These are phyloP conservation scores for Castanopsis chinensis DNA, from an alignment of 306 rosid genomes.

Conservation along the genomic window DNA sequence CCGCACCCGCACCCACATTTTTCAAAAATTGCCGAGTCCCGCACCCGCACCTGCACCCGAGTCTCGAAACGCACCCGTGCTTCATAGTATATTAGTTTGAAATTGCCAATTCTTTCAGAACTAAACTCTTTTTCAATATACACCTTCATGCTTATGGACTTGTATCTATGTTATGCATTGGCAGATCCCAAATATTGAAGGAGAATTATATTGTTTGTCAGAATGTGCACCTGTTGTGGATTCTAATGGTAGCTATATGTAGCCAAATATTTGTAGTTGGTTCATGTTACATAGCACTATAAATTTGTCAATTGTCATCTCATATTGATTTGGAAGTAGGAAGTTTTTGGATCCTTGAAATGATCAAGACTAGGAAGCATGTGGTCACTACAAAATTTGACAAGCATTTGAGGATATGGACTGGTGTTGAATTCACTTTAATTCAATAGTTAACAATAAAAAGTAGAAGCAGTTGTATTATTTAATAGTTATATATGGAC, in stretches of 20 bases:
- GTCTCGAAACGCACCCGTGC: too few species aligned
- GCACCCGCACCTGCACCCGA: too few species aligned
- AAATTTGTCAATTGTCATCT: neutral
- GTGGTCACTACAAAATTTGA: too few species aligned
- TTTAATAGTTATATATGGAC: too few species aligned
- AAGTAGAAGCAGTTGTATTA: too few species aligned
- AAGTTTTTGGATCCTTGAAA: neutral
- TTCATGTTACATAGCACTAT: neutral
- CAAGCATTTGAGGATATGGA: too few species aligned
- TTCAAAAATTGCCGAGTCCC: too few species aligned
- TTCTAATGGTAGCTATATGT: slow-evolving; percentile 55
- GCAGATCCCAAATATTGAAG: slow-evolving; percentile 73
- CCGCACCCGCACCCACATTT: too few species aligned
- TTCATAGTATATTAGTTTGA: neutral
- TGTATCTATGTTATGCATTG: slow-evolving; percentile 4
- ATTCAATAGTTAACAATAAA: too few species aligned
- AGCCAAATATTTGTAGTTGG: neutral
- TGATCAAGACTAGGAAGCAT: too few species aligned
- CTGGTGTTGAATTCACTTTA: too few species aligned
- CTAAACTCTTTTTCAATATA: neutral
- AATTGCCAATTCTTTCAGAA: slow-evolving; percentile 1
- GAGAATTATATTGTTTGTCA: slow-evolving; percentile 25
- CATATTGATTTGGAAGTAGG: neutral
- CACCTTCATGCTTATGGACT: neutral
- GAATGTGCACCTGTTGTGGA: slow-evolving; percentile 59